Conservation (phyloP, 176 grass and related monocot species). For the Carex scoparia region DNA sequence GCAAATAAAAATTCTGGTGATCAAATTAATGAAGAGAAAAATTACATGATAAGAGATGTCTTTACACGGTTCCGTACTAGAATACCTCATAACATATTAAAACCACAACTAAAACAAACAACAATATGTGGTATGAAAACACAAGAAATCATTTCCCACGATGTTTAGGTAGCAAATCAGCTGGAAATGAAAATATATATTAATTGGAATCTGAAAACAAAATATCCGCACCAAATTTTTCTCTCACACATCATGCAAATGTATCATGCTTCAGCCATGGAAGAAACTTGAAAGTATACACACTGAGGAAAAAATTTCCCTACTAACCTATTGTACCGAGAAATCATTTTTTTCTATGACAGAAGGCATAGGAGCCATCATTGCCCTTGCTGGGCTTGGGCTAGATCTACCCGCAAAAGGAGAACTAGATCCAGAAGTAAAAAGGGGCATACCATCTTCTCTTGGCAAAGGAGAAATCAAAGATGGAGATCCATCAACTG, state of each 20-base stretch:
- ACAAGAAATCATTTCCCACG: background rate
- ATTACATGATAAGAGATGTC: no score
- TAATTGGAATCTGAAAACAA: background rate
- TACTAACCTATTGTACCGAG: background rate
- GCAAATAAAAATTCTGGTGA: no score
- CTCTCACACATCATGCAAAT: background rate
- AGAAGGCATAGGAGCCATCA: constrained; percentile 23
- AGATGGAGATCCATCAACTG: background rate
- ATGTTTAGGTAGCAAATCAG: background rate
- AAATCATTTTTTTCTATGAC: constrained; percentile 4
- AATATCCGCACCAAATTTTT: background rate
- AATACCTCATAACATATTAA: background rate
- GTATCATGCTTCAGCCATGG: background rate
- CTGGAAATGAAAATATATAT: background rate
- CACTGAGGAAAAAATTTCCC: background rate
- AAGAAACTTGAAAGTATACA: background rate
- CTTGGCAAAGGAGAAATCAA: constrained; percentile 10
- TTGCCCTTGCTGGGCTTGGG: constrained; percentile 3
- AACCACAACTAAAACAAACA: background rate
- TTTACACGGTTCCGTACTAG: no score
- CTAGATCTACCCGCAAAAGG: constrained; percentile 4
- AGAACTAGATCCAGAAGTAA: constrained; percentile 16
- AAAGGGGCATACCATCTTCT: background rate
- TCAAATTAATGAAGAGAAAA: no score
- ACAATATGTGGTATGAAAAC: background rate